Evolutionary conservation across 2,329 filamentous ascomycete genomes (phyloP), one percentile per base, ranked within the genome.

Genomic region (Penicillium brevicompactum): DNA sequence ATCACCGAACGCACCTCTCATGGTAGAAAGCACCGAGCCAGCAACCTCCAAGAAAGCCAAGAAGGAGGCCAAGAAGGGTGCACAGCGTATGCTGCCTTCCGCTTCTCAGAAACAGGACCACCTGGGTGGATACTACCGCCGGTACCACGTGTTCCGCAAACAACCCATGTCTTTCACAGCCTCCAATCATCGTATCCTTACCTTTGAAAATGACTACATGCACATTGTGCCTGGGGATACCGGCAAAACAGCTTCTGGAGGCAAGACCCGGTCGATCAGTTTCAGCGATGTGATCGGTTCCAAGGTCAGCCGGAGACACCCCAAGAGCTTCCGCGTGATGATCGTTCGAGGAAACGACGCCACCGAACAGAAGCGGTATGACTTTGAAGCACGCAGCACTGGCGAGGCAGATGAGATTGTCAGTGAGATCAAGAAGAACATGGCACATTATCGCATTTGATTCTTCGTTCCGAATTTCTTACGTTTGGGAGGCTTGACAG

Each of bases 191-290:
- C 80, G 84, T 40, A 83, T 85, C 11, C 73, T 88, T 21, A 82
- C 84, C 7, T 82, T 88, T 48, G 85, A 87, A 60, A 84, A 83
- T 49, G 85, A 88, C 61, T 87, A 86, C 66, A 82, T 88, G 71
- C 84, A 87, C 67, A 84, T 87, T 58, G 82, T 87, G 76, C 84
- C 85, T 6, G 73, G 71, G 3, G 78, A 80, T 40, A 76, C 76
- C 4, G 81, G 80, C n/a, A 85, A 84, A 62, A 79, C 80, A 5
- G 69, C 76, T 5, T 81, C 79, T 49, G 78, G 80, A 48, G 75
- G 74, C 24, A 85, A 85, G 65, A 82, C 81, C 6, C 85, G 83
- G 8, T 86, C 84, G 21, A 83, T 88, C 53, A 84, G 84, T 51
- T 87, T 87, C 71, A 81, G 78, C 52, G 82, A 82, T 50, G 82